Conservation (phyloP, 192 early-diverging fungal genomes). For the Linnemannia hyalina region DNA sequence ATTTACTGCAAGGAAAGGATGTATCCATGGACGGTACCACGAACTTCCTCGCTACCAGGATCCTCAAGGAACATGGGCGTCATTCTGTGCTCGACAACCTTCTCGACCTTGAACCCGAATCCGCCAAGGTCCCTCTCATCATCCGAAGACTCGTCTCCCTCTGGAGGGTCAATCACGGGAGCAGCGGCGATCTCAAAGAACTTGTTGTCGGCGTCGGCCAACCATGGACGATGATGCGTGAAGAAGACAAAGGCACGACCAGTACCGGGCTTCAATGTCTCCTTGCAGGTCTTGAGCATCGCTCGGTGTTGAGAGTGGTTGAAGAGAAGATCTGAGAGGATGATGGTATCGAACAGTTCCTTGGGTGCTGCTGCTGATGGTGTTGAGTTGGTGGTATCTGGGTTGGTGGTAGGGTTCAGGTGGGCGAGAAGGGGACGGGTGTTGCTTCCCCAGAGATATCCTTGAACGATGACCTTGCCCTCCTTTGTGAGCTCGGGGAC, state of each 20-base stretch:
- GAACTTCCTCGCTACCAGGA: conserved; percentile 79
- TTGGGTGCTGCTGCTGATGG: conserved; percentile 20
- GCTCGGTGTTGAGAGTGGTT: conserved; percentile 90
- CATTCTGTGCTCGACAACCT: conserved; percentile 77
- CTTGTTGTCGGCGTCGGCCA: conserved; percentile 81
- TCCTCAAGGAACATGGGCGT: conserved; percentile 92
- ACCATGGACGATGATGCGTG: conserved; percentile 87
- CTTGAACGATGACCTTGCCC: conserved; percentile 59
- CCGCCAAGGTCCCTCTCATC: conserved; percentile 66
- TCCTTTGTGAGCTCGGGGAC: conserved; percentile 37
- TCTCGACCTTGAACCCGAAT: conserved; percentile 76
- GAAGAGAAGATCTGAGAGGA: conserved; percentile 88
- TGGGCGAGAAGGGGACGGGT: conserved; percentile 48
- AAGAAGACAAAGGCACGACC: conserved; percentile 84
- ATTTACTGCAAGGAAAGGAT: conserved; percentile 52
- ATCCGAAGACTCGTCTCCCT: conserved; percentile 44
- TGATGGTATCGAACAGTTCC: conserved; percentile 81
- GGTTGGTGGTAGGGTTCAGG: conserved; percentile 41
- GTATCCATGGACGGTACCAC: conserved; percentile 87
- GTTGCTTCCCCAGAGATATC: conserved; percentile 81
- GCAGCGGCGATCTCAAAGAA: conserved; percentile 83
- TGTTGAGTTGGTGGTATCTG: conserved; percentile 8
- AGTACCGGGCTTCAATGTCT: conserved; percentile 67
- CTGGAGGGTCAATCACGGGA: conserved; percentile 29
- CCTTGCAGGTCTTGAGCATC: conserved; percentile 77